Evolutionary conservation across 2,329 filamentous ascomycete species (phyloP).

Genomic region (Pleurostoma richardsiae): DNA sequence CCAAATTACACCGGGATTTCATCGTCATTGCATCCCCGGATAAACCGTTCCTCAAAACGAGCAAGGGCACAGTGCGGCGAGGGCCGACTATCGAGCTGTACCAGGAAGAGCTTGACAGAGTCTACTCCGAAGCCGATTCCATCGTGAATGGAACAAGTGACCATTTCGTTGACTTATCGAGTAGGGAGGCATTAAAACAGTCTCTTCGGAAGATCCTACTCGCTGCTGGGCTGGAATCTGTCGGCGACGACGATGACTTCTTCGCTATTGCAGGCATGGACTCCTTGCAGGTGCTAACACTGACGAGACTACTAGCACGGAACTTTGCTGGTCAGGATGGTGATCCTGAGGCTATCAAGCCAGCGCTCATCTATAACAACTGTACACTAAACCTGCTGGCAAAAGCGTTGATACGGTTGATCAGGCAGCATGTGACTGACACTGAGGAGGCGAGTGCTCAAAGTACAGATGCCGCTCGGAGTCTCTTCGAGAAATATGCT

Average conservation of each 20-base stretch:
- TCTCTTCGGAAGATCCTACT: background rate
- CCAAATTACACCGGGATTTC: conserved; percentile 7
- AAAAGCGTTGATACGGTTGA: background rate
- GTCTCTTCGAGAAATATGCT: conserved; percentile 8
- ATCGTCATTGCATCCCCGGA: conserved; percentile 5
- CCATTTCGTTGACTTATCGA: background rate
- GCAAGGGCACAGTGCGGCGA: conserved; percentile 7
- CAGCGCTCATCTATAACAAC: background rate
- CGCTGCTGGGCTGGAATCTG: background rate
- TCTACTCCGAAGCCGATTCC: conserved; percentile 4
- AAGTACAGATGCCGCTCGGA: background rate
- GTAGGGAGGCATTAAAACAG: background rate
- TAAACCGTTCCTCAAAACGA: conserved; percentile 4
- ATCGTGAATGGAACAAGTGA: background rate
- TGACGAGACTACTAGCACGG: background rate
- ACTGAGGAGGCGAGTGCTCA: background rate
- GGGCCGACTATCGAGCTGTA: conserved; percentile 3
- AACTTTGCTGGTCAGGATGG: background rate
- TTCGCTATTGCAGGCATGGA: conserved; percentile 2
- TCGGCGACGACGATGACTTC: conserved; percentile 2
- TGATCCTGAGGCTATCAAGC: background rate
- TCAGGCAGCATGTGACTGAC: background rate
- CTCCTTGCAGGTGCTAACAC: conserved; percentile 1
- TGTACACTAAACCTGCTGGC: background rate
- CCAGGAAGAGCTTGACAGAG: conserved; percentile 5